Evolutionary conservation across 1,139 yeast species (phyloP), one percentile per base, ranked within the genome.

Genomic region (Suhomyces ambrosiae): DNA sequence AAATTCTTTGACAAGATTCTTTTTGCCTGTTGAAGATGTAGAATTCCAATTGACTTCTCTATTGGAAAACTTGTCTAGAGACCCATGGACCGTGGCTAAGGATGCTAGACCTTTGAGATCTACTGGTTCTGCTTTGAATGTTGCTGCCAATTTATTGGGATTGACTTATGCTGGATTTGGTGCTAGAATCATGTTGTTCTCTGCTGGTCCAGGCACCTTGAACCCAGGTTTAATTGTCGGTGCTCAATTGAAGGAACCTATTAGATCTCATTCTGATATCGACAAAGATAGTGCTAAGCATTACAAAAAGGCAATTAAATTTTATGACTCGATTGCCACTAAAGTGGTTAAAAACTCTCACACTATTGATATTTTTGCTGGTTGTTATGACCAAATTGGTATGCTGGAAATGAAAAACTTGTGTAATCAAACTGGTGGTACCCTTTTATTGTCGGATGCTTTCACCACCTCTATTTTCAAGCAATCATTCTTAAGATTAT

Each of bases 351-450:
- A 79, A 38, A 86, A 87, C 58, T 87, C 94, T 17, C 97, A 89
- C 57, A 80, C 94, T 16, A 82, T 92, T 38, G 98, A 92, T 64
- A 80, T 92, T 36, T 90, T 89, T 67, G 97, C 96, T 26, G 98
- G 98, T 44, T 89, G 97, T 67, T 90, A 89, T 60, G 99, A 92
- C 67, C 98, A 92, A 72, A 86, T 90, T 48, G 99, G 99, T 61
- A 83, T 92, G 78, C 83, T 86, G 52, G 99, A 92, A 70, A 92
- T 92, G 97, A 87, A 88, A 65, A 76, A 86, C 43, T 71, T 94
- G 53, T 78, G 95, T 43, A 87, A 88, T 66, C 74, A 79, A 52
- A 92, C 97, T 19, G 98, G 98, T 53, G 99, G 99, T 65, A 86
- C 86, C 23, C 72, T 94, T 57, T 80, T 92, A 39, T 78, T 92